Base-by-base conservation (phyloP, 2,329 filamentous ascomycete species). In the Phialophora verrucosa region DNA sequence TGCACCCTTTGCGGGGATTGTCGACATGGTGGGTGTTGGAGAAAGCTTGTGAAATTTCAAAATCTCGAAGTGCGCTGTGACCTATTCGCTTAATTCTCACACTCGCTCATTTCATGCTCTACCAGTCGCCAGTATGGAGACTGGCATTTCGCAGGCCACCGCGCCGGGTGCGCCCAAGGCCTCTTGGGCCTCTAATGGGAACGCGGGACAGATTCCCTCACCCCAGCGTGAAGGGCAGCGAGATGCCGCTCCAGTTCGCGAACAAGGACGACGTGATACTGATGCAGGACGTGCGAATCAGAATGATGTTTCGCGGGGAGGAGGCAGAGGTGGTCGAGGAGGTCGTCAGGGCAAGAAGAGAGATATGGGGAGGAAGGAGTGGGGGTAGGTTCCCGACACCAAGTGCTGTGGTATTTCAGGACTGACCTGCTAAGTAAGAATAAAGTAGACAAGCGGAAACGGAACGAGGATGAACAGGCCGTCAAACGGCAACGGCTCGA, bases 281-380 rank as follows among this genome's bases (percentile, higher is more conserved):
- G 25, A 65, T 50, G 58, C 55, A 59, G 47, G 67, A 69, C 44
- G 62, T 60, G 66, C 67, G 58, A 25, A 53, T 70, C 58, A 69
- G 67, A 66, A 62, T 47, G 38, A 59, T 59, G 55, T 65, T 71
- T 62, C 63, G 47, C 62, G 65, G 55, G 63, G 68, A 68, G 60
- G 49, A 17, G 57, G 50, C 62, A 31, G 73, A 75, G n/a, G 71
- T 73, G 63, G 74, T 77, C 35, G 67, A 71, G 66, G 69, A 63
- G 63, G 62, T 72, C 68, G 64, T 70, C 50, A 53, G 50, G 68
- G 69, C 63, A 88, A 87, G 85, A 88, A 85, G 76, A 83, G 83
- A 77, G 85, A 90, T 85, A 80, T 89, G 85, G 88, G 89, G 73
- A 81, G 89, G 78, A 82, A 81, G 68, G 87, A 88, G 76, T 89